Evolutionary conservation across 208 protist species (phyloP).

Genomic region (Leishmania mexicana): DNA sequence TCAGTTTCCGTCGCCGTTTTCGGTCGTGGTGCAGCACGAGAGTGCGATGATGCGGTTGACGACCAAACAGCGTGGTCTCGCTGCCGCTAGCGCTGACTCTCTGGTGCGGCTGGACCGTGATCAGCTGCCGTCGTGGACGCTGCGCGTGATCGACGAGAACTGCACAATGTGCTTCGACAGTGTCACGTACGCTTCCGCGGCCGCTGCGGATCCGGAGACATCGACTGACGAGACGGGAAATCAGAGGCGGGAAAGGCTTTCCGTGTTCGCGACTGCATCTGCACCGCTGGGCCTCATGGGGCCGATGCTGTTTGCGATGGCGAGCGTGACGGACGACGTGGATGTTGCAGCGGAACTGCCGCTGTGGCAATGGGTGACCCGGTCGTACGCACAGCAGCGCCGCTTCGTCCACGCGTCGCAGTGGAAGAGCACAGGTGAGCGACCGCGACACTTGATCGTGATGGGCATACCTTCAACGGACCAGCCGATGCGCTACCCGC

Average conservation of each 20-base stretch:
- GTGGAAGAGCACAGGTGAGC: too few species aligned
- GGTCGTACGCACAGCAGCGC: too few species aligned
- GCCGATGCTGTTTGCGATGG: too few species aligned
- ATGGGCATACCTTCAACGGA: slow-evolving; percentile 50
- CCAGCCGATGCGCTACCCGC: slow-evolving; percentile 13
- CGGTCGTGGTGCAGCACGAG: not conserved
- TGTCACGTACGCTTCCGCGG: not conserved
- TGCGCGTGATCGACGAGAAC: not conserved
- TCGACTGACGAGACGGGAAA: not conserved
- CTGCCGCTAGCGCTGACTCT: not conserved
- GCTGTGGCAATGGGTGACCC: too few species aligned
- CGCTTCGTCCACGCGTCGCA: too few species aligned
- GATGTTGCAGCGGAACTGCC: too few species aligned
- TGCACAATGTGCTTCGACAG: not conserved
- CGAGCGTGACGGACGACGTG: too few species aligned
- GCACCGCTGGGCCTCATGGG: slow-evolving; percentile 5
- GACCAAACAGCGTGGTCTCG: not conserved
- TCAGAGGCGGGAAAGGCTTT: not conserved
- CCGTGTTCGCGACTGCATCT: slow-evolving; percentile 1
- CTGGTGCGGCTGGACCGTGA: not conserved
- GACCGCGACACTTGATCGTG: slow-evolving; percentile 18
- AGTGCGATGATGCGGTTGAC: not conserved
- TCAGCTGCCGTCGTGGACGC: not conserved
- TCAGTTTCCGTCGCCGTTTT: not conserved
- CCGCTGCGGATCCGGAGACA: not conserved